Base-by-base conservation (phyloP, 2,329 filamentous ascomycete species). In the Aspergillus viridinutans region DNA sequence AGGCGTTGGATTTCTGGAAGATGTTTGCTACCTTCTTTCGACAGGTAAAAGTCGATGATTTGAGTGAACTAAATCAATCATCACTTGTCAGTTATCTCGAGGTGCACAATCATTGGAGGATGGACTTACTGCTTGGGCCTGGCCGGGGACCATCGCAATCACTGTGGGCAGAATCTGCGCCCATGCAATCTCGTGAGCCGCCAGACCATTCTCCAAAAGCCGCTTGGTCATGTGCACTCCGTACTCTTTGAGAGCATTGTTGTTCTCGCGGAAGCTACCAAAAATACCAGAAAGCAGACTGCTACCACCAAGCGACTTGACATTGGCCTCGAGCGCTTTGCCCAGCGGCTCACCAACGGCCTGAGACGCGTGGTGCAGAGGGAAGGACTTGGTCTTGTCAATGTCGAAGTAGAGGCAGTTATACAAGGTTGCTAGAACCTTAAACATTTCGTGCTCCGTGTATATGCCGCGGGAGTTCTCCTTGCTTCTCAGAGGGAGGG, bases 11-110 rank as follows among this genome's bases (percentile, higher is more conserved):
- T 80, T 47, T 85, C 83, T 0, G 82, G 76, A 0, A 89, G 72
- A 65, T 90, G 78, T 12, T 76, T 63, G 54, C 78, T 73, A 63
- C 84, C 83, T 32, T 82, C 74, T 2, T 81, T 76, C 0, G 83
- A 82, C 4, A 92, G 80, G 68, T 89, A 92, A 74, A 84, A 91
- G 68, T 92, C 88, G 20, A 91, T 78, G 1, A 88, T 80, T 74
- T 90, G 87, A 1, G 87, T 84, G 68, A 92, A 90, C 80, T 86
- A 51, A 28, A 3, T 6, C 12, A 25, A 38, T 4, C 14, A 20
- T 50, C 25, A 60, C n/a, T 59, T 7, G 43, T 53, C 42, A 43
- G 9, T 26, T 17, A 9, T 0, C n/a, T 12, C 1, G 4, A 14
- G 17, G 14, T 29, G 5, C 23, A 32, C 17, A 59, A 42, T 49